Percentiles rank a stretch among this genome's conserved stretches.
These are phyloP conservation scores for Cotoneaster glaucophyllus DNA, from an alignment of 306 rosid genomes.

Conservation along the genomic window DNA sequence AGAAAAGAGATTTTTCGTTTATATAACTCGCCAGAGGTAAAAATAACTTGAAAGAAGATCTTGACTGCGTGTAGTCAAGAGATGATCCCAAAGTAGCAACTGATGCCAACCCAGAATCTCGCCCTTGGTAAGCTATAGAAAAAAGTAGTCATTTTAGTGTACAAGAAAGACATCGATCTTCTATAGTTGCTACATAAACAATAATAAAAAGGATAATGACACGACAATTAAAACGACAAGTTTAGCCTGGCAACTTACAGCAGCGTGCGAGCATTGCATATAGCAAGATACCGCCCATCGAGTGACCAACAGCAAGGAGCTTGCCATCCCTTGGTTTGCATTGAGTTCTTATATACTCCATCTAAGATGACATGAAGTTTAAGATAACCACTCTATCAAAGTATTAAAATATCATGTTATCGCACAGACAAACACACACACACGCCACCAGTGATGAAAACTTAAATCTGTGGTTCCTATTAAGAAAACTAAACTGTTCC, in stretches of 20 bases:
- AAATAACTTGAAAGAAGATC: slow-evolving; percentile 68
- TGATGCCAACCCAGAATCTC: slow-evolving; percentile 55
- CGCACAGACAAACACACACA: neutral
- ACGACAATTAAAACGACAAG: neutral
- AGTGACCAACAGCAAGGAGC: slow-evolving; percentile 82
- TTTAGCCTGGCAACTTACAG: slow-evolving; percentile 44
- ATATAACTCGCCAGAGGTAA: slow-evolving; percentile 78
- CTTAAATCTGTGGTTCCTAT: neutral
- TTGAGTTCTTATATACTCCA: slow-evolving; percentile 69
- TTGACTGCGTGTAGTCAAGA: slow-evolving; percentile 69
- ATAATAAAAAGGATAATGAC: neutral
- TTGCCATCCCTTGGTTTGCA: slow-evolving; percentile 75
- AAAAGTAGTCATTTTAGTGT: slow-evolving; percentile 2
- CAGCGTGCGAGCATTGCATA: slow-evolving; percentile 67
- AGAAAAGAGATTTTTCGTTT: neutral
- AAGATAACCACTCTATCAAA: slow-evolving; percentile 8
- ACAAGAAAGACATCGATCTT: neutral
- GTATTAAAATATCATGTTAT: neutral
- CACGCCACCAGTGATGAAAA: neutral
- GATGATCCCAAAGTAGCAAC: slow-evolving; percentile 80
- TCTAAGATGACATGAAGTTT: slow-evolving; percentile 33
- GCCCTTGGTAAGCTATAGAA: slow-evolving; percentile 50
- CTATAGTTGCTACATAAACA: neutral
- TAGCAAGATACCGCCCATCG: slow-evolving; percentile 94
- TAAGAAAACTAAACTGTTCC: neutral